Base-by-base conservation (phyloP, 2,329 filamentous ascomycete species). In the Plectosphaerella cucumerina region DNA sequence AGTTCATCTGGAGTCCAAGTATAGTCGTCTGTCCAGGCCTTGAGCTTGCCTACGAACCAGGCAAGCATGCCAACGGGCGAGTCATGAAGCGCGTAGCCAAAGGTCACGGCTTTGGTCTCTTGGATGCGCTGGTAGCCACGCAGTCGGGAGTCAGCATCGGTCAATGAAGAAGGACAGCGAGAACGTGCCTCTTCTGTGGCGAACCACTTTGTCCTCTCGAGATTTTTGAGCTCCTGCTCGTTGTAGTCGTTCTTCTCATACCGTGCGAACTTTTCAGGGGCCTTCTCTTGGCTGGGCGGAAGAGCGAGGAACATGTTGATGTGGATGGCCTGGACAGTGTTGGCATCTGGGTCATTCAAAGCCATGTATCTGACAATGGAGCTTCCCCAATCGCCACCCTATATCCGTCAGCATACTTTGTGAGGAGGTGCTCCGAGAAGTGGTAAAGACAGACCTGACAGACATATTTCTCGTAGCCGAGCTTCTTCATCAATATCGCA, bases 401-500 rank as follows among this genome's bases (percentile, higher is more conserved):
- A 63, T 1, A 14, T 26, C 6, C 5, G 21, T 10, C 20, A 26
- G n/a, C 12, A 15, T 20, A n/a, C n/a, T n/a, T n/a, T n/a, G n/a
- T 31, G 26, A 31, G 26, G 26, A 31, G 4, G 9, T 11, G 26
- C 26, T 11, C 3, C 26, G 26, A 11, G 26, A 31, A 10, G 4
- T 8, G 6, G 26, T n/a, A n/a, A 55, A 54, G 4, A 65, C 58
- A 46, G 69, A 73, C 34, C 53, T 50, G 1, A 51, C 26, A 35
- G n/a, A 47, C 33, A 10, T 18, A 37, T 33, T 23, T 34, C 5
- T 21, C 34, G 50, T 74, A 75, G 0, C 67, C 67, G 6, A 76
- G 69, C 20, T 63, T 55, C 6, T 49, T 44, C 72, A 76, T 76
- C 5, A 76, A 56, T 9, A 57, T 57, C 51, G 72, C 53, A 52